A percentile compares a stretch with the other conserved stretches of the same genome.
Conservation (phyloP, 768 basidiomycete species). For the Aureoboletus auriporus region DNA sequence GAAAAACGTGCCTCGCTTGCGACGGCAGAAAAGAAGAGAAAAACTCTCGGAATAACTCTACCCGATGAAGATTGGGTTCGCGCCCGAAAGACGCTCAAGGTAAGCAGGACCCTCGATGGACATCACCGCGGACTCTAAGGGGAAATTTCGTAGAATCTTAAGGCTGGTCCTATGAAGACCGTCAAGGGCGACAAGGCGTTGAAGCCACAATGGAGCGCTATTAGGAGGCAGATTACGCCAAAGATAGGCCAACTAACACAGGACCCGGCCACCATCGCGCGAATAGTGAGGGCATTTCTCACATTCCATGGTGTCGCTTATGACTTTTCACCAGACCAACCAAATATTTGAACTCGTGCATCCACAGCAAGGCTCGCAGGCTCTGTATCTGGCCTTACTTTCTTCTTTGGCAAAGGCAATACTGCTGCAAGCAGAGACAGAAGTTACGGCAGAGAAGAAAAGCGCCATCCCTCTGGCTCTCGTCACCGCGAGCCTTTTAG, state of each 20-base stretch:
- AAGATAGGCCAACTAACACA: conserved; percentile 87
- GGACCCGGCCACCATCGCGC: conserved; percentile 53
- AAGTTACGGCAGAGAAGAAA: conserved; percentile 84
- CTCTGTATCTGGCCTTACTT: conserved; percentile 71
- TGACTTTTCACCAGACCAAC: conserved; percentile 28
- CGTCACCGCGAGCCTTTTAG: conserved; percentile 63
- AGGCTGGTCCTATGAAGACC: conserved; percentile 55
- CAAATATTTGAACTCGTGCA: conserved; percentile 42
- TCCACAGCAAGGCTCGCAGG: conserved; percentile 26
- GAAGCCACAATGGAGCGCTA: conserved; percentile 61
- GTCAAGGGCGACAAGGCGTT: conserved; percentile 56
- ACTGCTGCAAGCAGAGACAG: conserved; percentile 88
- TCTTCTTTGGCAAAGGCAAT: conserved; percentile 89
- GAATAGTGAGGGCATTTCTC: conserved; percentile 49
- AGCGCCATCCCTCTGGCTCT: conserved; percentile 81
- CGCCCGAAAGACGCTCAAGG: conserved; percentile 52
- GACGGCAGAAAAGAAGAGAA: conserved; percentile 37
- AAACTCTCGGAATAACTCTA: conserved; percentile 47
- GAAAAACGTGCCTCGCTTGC: conserved; percentile 35
- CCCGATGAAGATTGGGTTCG: conserved; percentile 63
- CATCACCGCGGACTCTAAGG: conserved; percentile 21
- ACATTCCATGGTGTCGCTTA: conserved; percentile 10
- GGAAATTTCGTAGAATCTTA: conserved; percentile 46
- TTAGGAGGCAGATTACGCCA: conserved; percentile 76
- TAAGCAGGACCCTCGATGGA: conserved; percentile 26